These are phyloP conservation scores for Croton laevigatus DNA, from an alignment of 441 rosid species.

Conservation along the genomic window DNA sequence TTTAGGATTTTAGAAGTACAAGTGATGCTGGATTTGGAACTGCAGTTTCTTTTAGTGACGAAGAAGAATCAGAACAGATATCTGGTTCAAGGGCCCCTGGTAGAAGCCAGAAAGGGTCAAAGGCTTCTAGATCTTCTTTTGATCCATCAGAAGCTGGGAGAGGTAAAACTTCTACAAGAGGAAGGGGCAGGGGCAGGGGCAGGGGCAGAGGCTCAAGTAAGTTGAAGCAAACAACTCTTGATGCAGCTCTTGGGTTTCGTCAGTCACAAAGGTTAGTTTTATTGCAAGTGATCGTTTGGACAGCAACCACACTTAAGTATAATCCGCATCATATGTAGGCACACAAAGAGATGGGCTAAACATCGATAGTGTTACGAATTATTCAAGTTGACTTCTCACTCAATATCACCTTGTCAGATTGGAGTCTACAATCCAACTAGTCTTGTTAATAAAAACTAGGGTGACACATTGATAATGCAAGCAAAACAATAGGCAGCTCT, in stretches of 20 bases:
- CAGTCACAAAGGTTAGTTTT: slow-evolving; percentile 63
- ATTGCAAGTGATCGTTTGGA: not conserved
- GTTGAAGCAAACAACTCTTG: slow-evolving; percentile 91
- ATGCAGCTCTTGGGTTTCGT: slow-evolving; percentile 64
- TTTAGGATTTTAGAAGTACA: slow-evolving; percentile 55
- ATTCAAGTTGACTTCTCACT: not conserved
- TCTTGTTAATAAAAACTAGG: slow-evolving; percentile 1
- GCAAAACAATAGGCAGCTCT: not conserved
- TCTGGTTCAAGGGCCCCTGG: slow-evolving; percentile 45
- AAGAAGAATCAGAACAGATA: slow-evolving; percentile 65
- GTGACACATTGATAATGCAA: not conserved
- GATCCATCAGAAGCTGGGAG: slow-evolving; percentile 42
- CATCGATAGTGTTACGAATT: not conserved
- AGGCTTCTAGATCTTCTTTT: slow-evolving; percentile 44
- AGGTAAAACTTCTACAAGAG: slow-evolving; percentile 71
- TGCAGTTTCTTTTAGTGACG: slow-evolving; percentile 84
- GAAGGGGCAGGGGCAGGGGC: slow-evolving; percentile 68
- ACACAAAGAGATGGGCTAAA: not conserved
- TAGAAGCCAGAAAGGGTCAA: slow-evolving; percentile 61
- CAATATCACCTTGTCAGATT: not conserved
- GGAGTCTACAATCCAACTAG: not conserved
- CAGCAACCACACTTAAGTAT: not conserved
- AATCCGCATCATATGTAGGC: slow-evolving; percentile 4
- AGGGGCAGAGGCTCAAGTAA: slow-evolving; percentile 64
- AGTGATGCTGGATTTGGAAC: slow-evolving; percentile 46